Base-by-base conservation (phyloP, 768 basidiomycete genomes). In the Leccinum disarticulatum region DNA sequence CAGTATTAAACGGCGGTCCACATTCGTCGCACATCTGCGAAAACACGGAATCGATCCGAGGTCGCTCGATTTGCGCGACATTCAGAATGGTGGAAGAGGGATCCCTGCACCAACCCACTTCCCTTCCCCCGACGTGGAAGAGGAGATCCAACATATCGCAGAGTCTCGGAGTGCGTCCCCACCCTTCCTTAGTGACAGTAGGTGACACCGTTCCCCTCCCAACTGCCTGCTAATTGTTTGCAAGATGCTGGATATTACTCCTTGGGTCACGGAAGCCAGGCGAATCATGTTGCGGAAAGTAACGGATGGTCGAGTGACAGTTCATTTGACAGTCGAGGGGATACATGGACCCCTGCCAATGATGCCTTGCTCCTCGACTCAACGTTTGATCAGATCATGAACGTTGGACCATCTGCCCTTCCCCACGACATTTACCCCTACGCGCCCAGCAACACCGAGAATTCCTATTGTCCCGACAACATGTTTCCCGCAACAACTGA, bases 1-100 rank as follows among this genome's bases (percentile, higher is more conserved):
- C 27, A 52, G 17, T 54, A 89, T 88, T 64, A 87, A 87, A 68
- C 85, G 88, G 54, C 79, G 80, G 28, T 82, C 83, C 31, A 79
- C 82, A 25, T 89, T 87, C 61, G 73, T 73, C 27, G 68, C 70
- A 3, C 87, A 90, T 70, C 68, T 89, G 52, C 71, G 66, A 58
- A 82, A 80, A 68, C 87, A 88, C 60, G 70, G 69, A 17, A 52
- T 75, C 57, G 67, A 78, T 60, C 61, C 70, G 11, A 30, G 7
- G 8, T 46, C 48, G 15, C 35, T 72, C 28, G 67, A 68, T 47
- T 30, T 72, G 33, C 36, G 54, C 19, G 58, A 62, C 28, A 71
- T 76, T 50, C 70, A 59, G 52, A 63, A 49, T 31, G 33, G 13
- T n/a, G 48, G 28, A 51, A 28, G 35, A 15, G 46, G 19, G 30